Base-by-base conservation (phyloP, 495 filamentous ascomycete genomes). In the Trichoderma gamsii region DNA sequence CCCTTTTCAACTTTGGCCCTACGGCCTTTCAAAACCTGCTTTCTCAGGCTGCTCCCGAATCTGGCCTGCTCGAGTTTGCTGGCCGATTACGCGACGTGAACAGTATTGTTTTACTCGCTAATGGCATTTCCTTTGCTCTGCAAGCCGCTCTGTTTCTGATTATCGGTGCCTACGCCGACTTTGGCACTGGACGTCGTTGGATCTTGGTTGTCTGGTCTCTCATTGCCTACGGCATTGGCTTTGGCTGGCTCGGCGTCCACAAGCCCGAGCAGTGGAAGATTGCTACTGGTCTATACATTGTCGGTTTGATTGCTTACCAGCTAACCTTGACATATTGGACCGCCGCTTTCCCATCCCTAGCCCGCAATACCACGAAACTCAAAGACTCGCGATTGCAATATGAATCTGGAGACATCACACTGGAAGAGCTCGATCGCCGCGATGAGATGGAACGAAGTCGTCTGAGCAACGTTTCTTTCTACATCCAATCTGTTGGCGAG, bases 291-390 rank as follows among this genome's bases (percentile, higher is more conserved):
- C 70, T 89, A 23, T 88, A 88, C 69, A 87, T 89, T 69, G 80
- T 88, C 41, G 86, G 86, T 12, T 70, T 89, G 65, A 88, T 89
- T 70, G 85, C 86, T 29, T 88, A 88, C 71, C 87, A 89, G 75
- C 87, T 86, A 0, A 86, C 84, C 1, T 76, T 89, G 65, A 88
- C 87, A 13, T 89, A 88, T 74, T 89, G 86, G 87, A 87, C 86
- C 2, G 85, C 87, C 0, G 85, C 87, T 27, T 89, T 89, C 69
- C 87, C 87, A 21, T 80, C 83, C 0, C 77, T 89, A 13, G 86
- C 86, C 9, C 75, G 87, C 18, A 88, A 89, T 67, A 86, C 86
- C 0, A 41, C 72, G 8, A 77, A 82, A 44, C 75, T 89, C 72
- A 81, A 85, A 44, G 76, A 76, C 9, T 86, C 83, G 66, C 83